Evolutionary conservation across 148 eudicot genomes (phyloP), one percentile per base, ranked within the genome.

Genomic region (Arbutus unedo): DNA sequence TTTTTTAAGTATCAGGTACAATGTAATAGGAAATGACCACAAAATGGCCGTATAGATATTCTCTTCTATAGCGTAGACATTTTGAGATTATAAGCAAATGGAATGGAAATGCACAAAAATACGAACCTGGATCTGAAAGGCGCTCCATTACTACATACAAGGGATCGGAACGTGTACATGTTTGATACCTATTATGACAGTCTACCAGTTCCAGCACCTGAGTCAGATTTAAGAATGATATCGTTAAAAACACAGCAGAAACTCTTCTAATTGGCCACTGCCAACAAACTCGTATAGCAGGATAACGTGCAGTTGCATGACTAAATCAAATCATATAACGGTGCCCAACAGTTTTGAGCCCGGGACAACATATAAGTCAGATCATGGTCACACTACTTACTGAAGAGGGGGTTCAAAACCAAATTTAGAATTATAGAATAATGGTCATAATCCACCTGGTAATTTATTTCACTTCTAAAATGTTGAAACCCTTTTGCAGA

Each of bases 41-140:
- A 31, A 31, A 31, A 31, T 0, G 38, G 38, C 38, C 38, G 38
- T 0, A 31, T 1, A 31, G 38, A 31, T 31, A 31, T 31, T 31
- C 38, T 31, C 38, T 31, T 31, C 38, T 31, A 1, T 31, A 31
- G 38, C 38, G 38, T 31, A 31, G 38, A 31, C 38, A 31, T 31
- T 31, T 31, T 31, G 43, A 38, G 10, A 51, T 49, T 11, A 77
- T 7, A 41, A 10, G 5, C 50, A 43, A 41, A 31, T 70, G 45
- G 51, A 70, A 38, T 41, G 8, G 15, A 71, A 45, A 67, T 44
- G 19, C 31, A 62, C 25, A 48, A 11, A 68, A 55, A 74, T 16
- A 82, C n/a, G 44, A 43, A 87, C 91, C 86, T 85, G 91, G 91
- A 80, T 86, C 74, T 38, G 90, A 87, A 74, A 89, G 91, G 75